Conservation (phyloP, 116 monocot genomes). For the Zostera marina region DNA sequence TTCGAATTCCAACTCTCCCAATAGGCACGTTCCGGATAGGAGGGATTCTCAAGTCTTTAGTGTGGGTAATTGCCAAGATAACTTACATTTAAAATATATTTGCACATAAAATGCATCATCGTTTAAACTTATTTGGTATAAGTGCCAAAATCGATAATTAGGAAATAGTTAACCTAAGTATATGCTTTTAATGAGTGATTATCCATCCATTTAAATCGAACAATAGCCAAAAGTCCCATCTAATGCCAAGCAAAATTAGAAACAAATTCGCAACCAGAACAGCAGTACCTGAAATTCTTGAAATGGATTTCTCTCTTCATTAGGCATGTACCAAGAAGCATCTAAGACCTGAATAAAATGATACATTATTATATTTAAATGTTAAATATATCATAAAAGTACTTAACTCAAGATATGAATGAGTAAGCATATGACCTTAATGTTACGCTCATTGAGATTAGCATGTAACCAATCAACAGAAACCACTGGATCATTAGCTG, state of each 20-base stretch:
- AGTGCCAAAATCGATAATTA: neutral
- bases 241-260: neutral
- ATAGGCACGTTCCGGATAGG: no score
- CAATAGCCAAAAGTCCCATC: no score
- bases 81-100: no score
- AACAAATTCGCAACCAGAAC: neutral
- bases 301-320: slow-evolving; percentile 13
- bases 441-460: neutral
- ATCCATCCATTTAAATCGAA: neutral
- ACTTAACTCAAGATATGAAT: neutral
- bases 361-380: neutral
- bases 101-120: no score
- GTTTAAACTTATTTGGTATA: no score
- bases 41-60: no score
- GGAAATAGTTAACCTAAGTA: neutral
- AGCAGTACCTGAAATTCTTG: slow-evolving; percentile 6
- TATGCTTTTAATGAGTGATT: neutral
- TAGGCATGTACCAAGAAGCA: slow-evolving; percentile 14
- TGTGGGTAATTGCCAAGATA: no score
- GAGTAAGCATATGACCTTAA: slow-evolving; percentile 1
- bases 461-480: slow-evolving; percentile 5
- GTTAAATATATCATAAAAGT: no score
- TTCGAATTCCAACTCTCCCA: no score
- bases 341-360: slow-evolving; percentile 7
- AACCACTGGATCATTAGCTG: slow-evolving; percentile 6